These are phyloP conservation scores for Chaetoscypha palmicola DNA, from an alignment of 2,329 filamentous ascomycete genomes.

Conservation along the genomic window DNA sequence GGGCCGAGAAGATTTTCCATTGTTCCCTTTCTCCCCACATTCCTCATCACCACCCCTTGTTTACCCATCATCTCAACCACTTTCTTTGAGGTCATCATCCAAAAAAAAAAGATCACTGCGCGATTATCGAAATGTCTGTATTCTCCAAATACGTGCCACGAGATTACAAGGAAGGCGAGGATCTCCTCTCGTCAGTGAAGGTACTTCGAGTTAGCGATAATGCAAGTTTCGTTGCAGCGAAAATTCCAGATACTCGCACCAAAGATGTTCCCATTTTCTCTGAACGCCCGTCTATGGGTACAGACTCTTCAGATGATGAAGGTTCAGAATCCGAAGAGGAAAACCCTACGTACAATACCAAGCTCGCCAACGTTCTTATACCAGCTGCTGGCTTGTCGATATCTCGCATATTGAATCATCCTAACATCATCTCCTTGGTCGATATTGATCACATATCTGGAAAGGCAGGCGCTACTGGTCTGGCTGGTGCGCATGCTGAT, in stretches of 20 bases:
- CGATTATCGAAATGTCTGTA: constrained; percentile 7
- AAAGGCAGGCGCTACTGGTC: constrained; percentile 5
- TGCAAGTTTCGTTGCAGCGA: constrained; percentile 19
- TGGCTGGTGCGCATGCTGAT: constrained; percentile 16
- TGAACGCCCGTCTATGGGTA: background rate
- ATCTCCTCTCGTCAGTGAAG: constrained; percentile 16
- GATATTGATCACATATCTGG: constrained; percentile 22
- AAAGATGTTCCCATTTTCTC: constrained; percentile 5
- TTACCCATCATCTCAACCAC: too few relatives aligned
- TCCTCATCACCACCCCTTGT: background rate
- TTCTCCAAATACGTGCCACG: constrained; percentile 18
- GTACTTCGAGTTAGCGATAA: constrained; percentile 23
- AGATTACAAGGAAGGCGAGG: constrained; percentile 13
- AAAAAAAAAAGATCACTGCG: background rate
- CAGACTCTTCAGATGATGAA: background rate
- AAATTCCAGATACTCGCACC: constrained; percentile 10
- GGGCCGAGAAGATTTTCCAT: too few relatives aligned
- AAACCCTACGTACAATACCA: constrained; percentile 11
- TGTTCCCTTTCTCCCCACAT: too few relatives aligned
- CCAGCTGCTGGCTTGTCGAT: constrained; percentile 19
- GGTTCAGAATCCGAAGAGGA: constrained; percentile 8
- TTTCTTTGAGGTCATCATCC: background rate
- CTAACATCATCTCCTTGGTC: constrained; percentile 27
- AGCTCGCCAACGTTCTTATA: constrained; percentile 19
- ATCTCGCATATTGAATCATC: constrained; percentile 28